Evolutionary conservation across 129 eudicot genomes (phyloP), one percentile per base, ranked within the genome.

Genomic region (Chrysanthemum lavandulifolium): DNA sequence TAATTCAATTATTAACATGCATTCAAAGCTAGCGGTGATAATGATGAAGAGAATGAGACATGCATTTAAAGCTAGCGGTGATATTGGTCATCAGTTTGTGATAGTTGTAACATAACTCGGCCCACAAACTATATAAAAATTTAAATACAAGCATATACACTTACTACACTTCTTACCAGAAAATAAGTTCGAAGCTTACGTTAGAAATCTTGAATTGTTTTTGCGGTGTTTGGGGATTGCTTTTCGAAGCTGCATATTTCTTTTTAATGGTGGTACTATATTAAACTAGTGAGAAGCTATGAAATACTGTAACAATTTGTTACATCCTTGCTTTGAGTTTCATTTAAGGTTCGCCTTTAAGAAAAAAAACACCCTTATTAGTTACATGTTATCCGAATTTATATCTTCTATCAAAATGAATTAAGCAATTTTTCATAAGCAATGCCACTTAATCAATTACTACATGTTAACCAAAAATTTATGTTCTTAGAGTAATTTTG

Each of bases 41-140:
- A 59, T 65, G 73, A 55, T 60, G 21, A 73, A 65, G 70, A 73
- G 75, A 76, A 71, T 56, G 27, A 58, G 64, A 45, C 27, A 55
- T 31, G 51, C 74, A 79, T 75, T 83, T 59, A 83, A 52, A 79
- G 81, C 76, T 25, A 65, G 81, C 72, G 87, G 85, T 80, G 88
- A 47, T 74, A 36, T 49, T 68, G 85, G 67, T 77, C 70, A 71
- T 25, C 58, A 61, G 65, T 72, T 63, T 36, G 48, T 31, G 29
- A 69, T 76, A 65, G 13, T 58, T 76, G 13, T 48, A 36, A 18
- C 9, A 48, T 49, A 12, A 40, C 73, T 40, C 45, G 45, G 9
- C 73, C 73, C 73, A 75, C 79, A 66, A 19, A 65, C 73, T 15
- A 76, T 16, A 21, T 13, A 19, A 9, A 6, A 59, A 69, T 2